phyloP scores from a whole-genome alignment of 306 rosid species.

The Sechiopsis laciniata region DNA sequence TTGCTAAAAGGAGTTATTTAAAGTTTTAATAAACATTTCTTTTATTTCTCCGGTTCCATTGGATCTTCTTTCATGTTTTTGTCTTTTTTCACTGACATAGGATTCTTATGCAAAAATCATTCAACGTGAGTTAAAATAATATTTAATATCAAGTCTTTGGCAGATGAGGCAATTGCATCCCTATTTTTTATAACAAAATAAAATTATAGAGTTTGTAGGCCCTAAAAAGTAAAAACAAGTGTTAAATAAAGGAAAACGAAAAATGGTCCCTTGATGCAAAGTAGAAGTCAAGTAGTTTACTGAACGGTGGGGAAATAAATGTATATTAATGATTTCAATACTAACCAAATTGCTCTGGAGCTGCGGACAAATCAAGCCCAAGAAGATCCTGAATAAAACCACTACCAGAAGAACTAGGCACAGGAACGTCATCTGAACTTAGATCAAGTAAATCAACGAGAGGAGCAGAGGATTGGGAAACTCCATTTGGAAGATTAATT shows the following conservation, averaged over 20 bases:
- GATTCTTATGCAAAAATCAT: no score
- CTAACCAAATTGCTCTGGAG: slow-evolving; percentile 67
- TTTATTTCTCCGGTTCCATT: neutral
- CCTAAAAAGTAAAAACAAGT: neutral
- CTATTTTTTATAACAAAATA: neutral
- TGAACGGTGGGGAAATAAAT: neutral
- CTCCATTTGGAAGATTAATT: slow-evolving; percentile 74
- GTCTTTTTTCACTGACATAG: neutral
- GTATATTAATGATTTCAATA: slow-evolving; percentile 21
- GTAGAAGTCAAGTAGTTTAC: neutral
- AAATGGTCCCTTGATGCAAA: slow-evolving; percentile 4
- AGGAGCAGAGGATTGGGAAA: slow-evolving; percentile 54
- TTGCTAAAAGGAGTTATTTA: no score
- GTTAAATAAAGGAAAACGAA: neutral
- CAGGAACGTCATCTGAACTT: slow-evolving; percentile 67
- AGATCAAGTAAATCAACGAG: slow-evolving; percentile 83
- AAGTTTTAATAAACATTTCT: neutral
- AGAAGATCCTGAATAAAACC: slow-evolving; percentile 93
- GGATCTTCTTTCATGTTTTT: neutral
- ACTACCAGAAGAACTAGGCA: slow-evolving; percentile 68
- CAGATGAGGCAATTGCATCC: neutral
- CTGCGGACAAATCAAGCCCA: slow-evolving; percentile 59
- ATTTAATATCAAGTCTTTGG: neutral
- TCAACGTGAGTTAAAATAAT: neutral
- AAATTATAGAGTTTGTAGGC: neutral